Conservation (phyloP, 169 alveolate species). For the Perkinsus marinus region DNA sequence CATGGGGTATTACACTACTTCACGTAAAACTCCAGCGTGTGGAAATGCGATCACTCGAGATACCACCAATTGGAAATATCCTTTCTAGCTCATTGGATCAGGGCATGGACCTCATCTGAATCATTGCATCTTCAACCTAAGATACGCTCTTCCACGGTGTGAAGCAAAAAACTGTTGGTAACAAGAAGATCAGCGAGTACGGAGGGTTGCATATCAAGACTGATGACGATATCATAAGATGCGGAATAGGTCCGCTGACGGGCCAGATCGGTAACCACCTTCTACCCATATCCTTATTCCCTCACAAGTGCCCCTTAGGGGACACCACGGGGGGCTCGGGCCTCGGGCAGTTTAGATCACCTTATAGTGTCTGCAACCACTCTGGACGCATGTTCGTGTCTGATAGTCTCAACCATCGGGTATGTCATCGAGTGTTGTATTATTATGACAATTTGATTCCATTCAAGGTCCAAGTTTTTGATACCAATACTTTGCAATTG, state of each 20-base stretch:
- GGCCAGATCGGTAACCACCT: background rate
- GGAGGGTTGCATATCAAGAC: background rate
- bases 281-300: background rate
- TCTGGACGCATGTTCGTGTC: background rate
- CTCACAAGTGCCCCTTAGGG: background rate
- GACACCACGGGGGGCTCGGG: background rate
- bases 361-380: background rate
- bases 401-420: background rate
- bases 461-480: background rate
- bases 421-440: background rate
- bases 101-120: too few relatives aligned
- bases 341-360: background rate
- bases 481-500: background rate
- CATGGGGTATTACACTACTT: too few relatives aligned
- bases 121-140: too few relatives aligned
- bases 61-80: too few relatives aligned
- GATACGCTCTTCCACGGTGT: too few relatives aligned
- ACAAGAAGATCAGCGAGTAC: background rate
- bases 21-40: too few relatives aligned
- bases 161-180: too few relatives aligned
- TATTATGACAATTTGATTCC: background rate
- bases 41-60: too few relatives aligned
- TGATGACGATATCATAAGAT: background rate
- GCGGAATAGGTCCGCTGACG: background rate
- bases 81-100: too few relatives aligned